A percentile compares a stretch with the other conserved stretches of the same genome.
Conservation (phyloP, 805 yeast genomes). For the Clavispora carvajalis region DNA sequence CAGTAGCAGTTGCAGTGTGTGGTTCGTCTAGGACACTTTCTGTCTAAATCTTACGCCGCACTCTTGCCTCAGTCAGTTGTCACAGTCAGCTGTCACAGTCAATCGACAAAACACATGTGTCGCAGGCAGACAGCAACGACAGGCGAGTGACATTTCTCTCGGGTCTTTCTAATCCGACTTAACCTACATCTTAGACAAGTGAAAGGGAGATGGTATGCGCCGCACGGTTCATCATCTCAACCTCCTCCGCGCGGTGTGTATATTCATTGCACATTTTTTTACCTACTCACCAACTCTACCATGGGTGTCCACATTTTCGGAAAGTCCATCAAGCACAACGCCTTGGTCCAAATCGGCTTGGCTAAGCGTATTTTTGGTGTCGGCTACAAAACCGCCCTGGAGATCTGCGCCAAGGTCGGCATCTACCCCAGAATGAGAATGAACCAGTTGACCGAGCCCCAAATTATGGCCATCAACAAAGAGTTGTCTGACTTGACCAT, state of each 20-base stretch:
- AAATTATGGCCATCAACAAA: slow-evolving; percentile 78
- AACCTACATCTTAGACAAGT: too few relatives aligned
- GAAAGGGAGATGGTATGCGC: too few relatives aligned
- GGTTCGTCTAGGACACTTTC: too few relatives aligned
- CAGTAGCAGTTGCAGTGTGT: too few relatives aligned
- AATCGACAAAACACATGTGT: too few relatives aligned
- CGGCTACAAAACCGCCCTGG: slow-evolving; percentile 67
- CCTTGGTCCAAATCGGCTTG: slow-evolving; percentile 52
- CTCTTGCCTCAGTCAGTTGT: too few relatives aligned
- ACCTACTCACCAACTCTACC: slow-evolving; percentile 1
- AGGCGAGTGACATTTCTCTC: too few relatives aligned
- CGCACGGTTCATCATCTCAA: too few relatives aligned
- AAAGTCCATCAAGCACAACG: slow-evolving; percentile 39
- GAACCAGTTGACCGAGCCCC: slow-evolving; percentile 88
- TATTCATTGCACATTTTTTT: not conserved
- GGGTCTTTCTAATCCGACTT: too few relatives aligned
- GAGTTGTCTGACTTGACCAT: slow-evolving; percentile 79
- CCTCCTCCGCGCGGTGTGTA: not conserved
- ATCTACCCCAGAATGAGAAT: slow-evolving; percentile 91
- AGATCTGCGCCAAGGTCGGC: slow-evolving; percentile 81
- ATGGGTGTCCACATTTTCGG: slow-evolving; percentile 45
- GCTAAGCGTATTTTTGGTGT: slow-evolving; percentile 82
- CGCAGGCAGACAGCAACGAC: too few relatives aligned
- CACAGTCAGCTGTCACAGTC: too few relatives aligned
- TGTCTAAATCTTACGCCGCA: too few relatives aligned